phyloP scores from a whole-genome alignment of 2,329 filamentous ascomycete genomes.

The Thyridium curvatum region DNA sequence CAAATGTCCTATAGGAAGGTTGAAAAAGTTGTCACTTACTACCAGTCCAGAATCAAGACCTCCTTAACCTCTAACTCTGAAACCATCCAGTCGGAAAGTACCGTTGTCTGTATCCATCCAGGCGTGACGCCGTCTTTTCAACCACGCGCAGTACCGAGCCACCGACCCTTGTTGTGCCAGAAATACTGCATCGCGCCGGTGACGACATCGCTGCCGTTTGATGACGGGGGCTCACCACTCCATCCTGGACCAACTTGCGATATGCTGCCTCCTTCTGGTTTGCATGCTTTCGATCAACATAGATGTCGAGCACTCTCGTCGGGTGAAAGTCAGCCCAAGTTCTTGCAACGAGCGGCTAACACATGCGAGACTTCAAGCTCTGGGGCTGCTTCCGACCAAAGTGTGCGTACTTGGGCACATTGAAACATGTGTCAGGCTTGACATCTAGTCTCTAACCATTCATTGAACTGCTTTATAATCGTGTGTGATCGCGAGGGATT shows the following conservation, averaged over 20 bases:
- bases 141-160: conserved; percentile 43
- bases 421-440: conserved; percentile 8
- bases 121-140: conserved; percentile 33
- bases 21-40: no score
- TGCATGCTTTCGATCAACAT: conserved; percentile 17
- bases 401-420: conserved; percentile 8
- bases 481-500: no score
- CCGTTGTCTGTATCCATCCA: conserved; percentile 39
- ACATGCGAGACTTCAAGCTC: conserved; percentile 20
- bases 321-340: conserved; percentile 32
- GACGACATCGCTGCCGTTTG: conserved; percentile 36
- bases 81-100: conserved; percentile 42
- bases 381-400: no score
- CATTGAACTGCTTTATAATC: no score
- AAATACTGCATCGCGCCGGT: conserved; percentile 24
- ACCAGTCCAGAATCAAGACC: conserved; percentile 30
- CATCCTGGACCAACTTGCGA: conserved; percentile 20
- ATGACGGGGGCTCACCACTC: conserved; percentile 16
- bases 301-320: conserved; percentile 30
- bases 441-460: no score
- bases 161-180: conserved; percentile 24
- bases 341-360: conserved; percentile 24
- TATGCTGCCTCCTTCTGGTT: conserved; percentile 17
- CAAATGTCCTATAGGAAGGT: no score
- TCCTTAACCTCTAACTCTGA: conserved; percentile 23